Base-by-base conservation (phyloP, 768 basidiomycete genomes). In the Scleroderma citrinum region DNA sequence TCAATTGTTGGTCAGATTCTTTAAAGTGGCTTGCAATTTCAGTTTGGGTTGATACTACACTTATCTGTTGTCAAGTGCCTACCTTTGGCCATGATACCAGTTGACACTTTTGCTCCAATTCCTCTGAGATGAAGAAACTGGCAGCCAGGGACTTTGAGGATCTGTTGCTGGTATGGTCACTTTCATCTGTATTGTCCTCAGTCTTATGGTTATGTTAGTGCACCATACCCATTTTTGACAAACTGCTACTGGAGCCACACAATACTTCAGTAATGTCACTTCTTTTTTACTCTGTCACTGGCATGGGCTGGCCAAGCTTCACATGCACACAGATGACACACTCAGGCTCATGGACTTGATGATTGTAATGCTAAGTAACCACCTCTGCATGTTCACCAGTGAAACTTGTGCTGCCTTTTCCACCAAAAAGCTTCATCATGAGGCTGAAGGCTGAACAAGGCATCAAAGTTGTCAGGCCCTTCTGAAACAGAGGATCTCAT, bases 121-220 rank as follows among this genome's bases (percentile, higher is more conserved):
- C 49, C 1, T 64, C 69, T 3, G 63, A 60, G 16, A 56, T 73
- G 58, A 66, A 66, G 45, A 63, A 65, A 48, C 47, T 70, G 16
- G 68, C 69, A 12, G 26, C 26, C 26, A 29, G 26, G 8, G 26
- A 29, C 43, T 72, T 59, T 50, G 67, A 72, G 42, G 71, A 72
- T 44, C 55, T 71, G 11, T 47, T 71, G 0, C 71, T 70, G 56
- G 67, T 60, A 23, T 32, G 26, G n/a, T n/a, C 4, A 37, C 36
- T 17, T 8, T 20, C 20, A 8, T 17, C 17, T 4, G 3, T 17
- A 13, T 20, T 37, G 36, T 20, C 6, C n/a, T 24, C 4, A 12
- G 20, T 39, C n/a, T 13, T 11, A 38, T 43, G 24, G 10, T 31
- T 5, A 37, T 31, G 13, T 8, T 21, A 68, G 66, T 68, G 65